Conservation (phyloP, 2,329 filamentous ascomycete genomes). For the Claviceps paspali region DNA sequence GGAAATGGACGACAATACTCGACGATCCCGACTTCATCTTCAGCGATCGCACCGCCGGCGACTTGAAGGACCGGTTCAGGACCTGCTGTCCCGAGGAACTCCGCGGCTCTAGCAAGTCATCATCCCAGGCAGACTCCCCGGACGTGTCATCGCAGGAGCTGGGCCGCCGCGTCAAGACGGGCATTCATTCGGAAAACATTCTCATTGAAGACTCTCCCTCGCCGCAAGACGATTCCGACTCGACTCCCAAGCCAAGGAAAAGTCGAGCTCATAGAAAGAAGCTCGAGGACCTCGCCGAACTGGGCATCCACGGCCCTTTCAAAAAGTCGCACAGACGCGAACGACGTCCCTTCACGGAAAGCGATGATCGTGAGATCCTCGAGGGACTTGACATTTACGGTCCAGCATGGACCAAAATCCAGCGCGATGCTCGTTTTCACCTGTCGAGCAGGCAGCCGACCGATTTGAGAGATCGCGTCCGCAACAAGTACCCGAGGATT, state of each 20-base stretch:
- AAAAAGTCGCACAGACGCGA: constrained; percentile 46
- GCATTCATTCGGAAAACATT: constrained; percentile 39
- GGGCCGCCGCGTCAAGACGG: constrained; percentile 28
- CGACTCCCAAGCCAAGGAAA: constrained; percentile 28
- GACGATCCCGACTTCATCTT: constrained; percentile 46
- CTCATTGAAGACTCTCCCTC: constrained; percentile 28
- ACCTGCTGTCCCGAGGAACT: constrained; percentile 51
- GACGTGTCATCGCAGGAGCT: constrained; percentile 11
- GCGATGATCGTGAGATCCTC: constrained; percentile 48
- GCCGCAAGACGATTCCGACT: constrained; percentile 19
- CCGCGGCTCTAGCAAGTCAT: constrained; percentile 24
- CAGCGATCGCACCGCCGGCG: constrained; percentile 44
- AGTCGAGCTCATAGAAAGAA: constrained; percentile 40
- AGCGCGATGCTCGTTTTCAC: constrained; percentile 41
- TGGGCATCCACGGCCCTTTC: constrained; percentile 48
- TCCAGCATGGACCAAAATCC: constrained; percentile 50
- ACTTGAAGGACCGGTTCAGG: constrained; percentile 50
- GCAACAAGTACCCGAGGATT: constrained; percentile 47
- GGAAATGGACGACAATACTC: constrained; percentile 49
- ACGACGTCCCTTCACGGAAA: constrained; percentile 43
- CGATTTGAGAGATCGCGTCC: constrained; percentile 45
- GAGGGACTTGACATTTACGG: constrained; percentile 44
- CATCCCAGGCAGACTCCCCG: constrained; percentile 11
- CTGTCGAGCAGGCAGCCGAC: constrained; percentile 45
- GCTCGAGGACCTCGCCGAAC: constrained; percentile 36